A percentile compares a stretch with the other conserved stretches of the same genome.
Conservation (phyloP, 257 asterid species). For the Solanum lycopersicoides region DNA sequence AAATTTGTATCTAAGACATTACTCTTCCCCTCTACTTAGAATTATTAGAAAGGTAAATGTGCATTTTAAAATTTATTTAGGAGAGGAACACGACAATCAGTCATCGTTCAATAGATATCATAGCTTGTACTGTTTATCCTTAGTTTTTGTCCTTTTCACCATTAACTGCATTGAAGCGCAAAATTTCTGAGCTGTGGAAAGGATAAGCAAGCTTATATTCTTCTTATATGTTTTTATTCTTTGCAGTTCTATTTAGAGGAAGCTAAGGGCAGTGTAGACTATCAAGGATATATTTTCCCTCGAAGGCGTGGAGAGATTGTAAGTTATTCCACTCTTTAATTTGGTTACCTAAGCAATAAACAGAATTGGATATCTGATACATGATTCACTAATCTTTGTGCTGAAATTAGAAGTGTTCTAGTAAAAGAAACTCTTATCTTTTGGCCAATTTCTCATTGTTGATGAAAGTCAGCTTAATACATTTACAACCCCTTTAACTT, state of each 20-base stretch:
- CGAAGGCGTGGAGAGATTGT: conserved; percentile 75
- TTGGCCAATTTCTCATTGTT: too few relatives aligned
- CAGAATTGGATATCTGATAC: background rate
- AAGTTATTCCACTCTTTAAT: conserved; percentile 9
- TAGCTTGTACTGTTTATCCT: background rate
- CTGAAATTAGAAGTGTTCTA: background rate
- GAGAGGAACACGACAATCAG: background rate
- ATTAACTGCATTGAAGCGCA: background rate
- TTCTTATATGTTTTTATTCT: background rate
- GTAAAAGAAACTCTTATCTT: too few relatives aligned
- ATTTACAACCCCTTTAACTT: too few relatives aligned
- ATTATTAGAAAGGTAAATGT: too few relatives aligned
- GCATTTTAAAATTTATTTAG: background rate
- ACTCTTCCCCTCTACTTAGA: background rate
- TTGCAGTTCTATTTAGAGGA: conserved; percentile 91
- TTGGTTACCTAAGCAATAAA: background rate
- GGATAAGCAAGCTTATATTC: background rate
- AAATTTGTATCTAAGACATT: background rate
- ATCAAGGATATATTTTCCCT: conserved; percentile 91
- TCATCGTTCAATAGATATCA: background rate
- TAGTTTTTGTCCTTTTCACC: background rate
- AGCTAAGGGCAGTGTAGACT: conserved; percentile 81
- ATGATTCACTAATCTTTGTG: background rate
- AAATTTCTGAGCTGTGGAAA: background rate
- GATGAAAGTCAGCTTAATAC: too few relatives aligned